Conservation (phyloP, 2,329 filamentous ascomycete genomes). For the Zasmidium angulare region DNA sequence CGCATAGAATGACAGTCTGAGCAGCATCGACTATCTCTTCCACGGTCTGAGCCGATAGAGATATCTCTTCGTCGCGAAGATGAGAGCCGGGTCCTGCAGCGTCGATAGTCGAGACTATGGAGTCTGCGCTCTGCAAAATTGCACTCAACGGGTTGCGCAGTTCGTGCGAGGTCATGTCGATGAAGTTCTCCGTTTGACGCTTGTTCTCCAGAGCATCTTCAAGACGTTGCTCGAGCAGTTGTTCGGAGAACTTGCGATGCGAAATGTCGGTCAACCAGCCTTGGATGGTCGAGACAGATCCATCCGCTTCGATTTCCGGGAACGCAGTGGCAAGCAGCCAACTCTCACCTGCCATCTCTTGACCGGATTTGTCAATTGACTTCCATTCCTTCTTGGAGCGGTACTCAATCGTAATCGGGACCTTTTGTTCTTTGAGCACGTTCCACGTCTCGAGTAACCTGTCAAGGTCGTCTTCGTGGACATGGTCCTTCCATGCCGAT, state of each 20-base stretch:
- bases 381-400: conserved; percentile 39
- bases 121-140: conserved; percentile 44
- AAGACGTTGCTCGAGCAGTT: conserved; percentile 30
- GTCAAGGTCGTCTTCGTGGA: conserved; percentile 38
- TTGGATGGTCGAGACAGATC: conserved; percentile 30
- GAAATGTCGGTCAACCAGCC: conserved; percentile 38
- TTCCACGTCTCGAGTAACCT: conserved; percentile 34
- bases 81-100: conserved; percentile 9
- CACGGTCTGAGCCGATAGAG: conserved; percentile 16
- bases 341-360: conserved; percentile 29
- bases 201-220: conserved; percentile 40
- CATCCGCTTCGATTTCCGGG: conserved; percentile 33
- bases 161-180: conserved; percentile 42
- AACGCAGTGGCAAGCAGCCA: conserved; percentile 36
- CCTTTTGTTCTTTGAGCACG: conserved; percentile 33
- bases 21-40: conserved; percentile 31
- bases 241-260: conserved; percentile 34
- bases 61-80: conserved; percentile 27
- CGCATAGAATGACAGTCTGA: conserved; percentile 47
- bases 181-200: conserved; percentile 38
- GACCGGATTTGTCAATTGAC: conserved; percentile 26
- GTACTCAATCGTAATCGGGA: conserved; percentile 39
- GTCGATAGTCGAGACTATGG: conserved; percentile 38
- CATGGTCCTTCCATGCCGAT: conserved; percentile 15
- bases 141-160: conserved; percentile 47